Evolutionary conservation across 2,329 filamentous ascomycete genomes (phyloP), one percentile per base, ranked within the genome.

Genomic region (Cucurbitaria berberidis): DNA sequence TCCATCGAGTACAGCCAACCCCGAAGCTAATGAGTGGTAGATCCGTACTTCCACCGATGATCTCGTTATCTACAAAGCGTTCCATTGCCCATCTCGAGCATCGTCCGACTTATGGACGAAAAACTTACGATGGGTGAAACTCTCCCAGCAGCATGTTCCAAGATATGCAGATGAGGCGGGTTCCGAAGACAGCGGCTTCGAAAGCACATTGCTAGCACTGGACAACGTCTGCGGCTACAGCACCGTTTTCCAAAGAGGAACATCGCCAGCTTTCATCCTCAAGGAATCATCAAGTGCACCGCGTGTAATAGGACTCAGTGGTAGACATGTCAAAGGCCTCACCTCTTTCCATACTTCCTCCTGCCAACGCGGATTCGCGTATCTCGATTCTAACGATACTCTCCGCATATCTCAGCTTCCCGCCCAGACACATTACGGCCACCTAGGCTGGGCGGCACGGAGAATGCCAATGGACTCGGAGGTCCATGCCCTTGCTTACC

Each of bases 31-130:
- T 41, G 35, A 59, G 53, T 43, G 32, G 32, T 59, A 92, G 89
- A 79, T 93, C 24, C 89, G 93, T 45, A 91, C 91, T 43, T 82
- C 84, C 9, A 88, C 86, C 53, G 89, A 96, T 59, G 93, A 98
- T 68, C 78, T 98, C 29, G 89, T 89, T 10, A 83, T 98, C 40
- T 99, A 98, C 71, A 87, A 95, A 70, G 92, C 93, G 1, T 89
- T 91, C 63, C 81, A 84, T 36, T 70, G 78, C 78, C 55, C 76
- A 69, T 34, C 69, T 67, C 24, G 73, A 73, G 50, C 71, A 66
- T 51, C 57, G n/a, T 64, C 68, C 7, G 62, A 76, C 24, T 74
- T 80, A 5, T 82, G 88, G 61, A 78, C 82, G 1, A 76, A 79
- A 21, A 83, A 82, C 7, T 78, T 97, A 10, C 84, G 86, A 48